A percentile compares a stretch with the other conserved stretches of the same genome.
phyloP scores from a whole-genome alignment of 805 yeast genomes.

The Nakazawaea ernobii region DNA sequence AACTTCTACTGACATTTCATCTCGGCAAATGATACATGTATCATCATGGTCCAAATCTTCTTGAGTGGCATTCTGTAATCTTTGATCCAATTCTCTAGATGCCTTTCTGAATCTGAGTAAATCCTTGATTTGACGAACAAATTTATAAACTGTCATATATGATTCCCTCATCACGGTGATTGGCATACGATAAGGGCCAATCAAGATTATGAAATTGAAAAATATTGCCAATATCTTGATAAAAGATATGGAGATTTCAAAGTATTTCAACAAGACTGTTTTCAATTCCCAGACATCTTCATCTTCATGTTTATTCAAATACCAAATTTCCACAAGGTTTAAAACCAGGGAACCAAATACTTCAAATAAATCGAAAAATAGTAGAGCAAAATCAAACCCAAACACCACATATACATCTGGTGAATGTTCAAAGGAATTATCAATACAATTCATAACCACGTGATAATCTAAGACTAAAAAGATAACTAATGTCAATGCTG shows the following conservation, averaged over 20 bases:
- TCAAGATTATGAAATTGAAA: conserved; percentile 40
- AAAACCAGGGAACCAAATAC: conserved; percentile 40
- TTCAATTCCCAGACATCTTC: conserved; percentile 75
- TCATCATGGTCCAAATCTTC: conserved; percentile 59
- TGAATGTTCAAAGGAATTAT: conserved; percentile 43
- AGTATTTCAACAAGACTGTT: conserved; percentile 47
- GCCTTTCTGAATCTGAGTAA: conserved; percentile 36
- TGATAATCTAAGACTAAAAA: conserved; percentile 46
- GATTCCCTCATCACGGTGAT: conserved; percentile 25
- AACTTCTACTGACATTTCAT: conserved; percentile 61
- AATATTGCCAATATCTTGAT: conserved; percentile 40
- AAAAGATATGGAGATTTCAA: conserved; percentile 48
- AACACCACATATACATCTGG: conserved; percentile 59
- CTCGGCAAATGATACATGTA: conserved; percentile 86
- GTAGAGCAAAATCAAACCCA: conserved; percentile 71
- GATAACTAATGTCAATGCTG: conserved; percentile 36
- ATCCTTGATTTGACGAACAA: conserved; percentile 28
- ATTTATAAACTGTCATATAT: conserved; percentile 20
- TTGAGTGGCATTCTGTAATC: conserved; percentile 55
- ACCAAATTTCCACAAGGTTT: conserved; percentile 51
- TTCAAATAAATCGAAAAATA: conserved; percentile 48
- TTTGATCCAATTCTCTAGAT: conserved; percentile 56
- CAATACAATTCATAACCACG: conserved; percentile 50
- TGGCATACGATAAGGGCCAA: conserved; percentile 28
- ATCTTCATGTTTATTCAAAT: conserved; percentile 37